Base-by-base conservation (phyloP, 192 early-diverging fungal species). In the Umbelopsis ramanniana region DNA sequence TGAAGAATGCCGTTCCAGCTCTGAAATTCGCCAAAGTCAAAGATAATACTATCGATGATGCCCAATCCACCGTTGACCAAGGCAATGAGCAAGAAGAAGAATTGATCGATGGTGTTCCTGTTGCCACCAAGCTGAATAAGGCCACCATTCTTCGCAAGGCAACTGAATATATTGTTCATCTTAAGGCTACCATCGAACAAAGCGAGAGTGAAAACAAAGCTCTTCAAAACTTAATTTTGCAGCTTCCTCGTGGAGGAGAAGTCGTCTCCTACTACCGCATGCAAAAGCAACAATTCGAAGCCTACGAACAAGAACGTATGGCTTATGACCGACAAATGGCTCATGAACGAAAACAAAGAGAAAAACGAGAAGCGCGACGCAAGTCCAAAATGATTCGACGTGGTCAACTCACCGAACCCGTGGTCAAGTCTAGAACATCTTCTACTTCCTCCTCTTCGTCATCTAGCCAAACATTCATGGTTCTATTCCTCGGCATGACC, bases 131-230 rank as follows among this genome's bases (percentile, higher is more conserved):
- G 57, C 83, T 93, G 35, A 95, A 97, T 85, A 97, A 97, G 79
- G 95, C 94, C 3, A 96, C 94, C 0, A 91, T 97, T 53, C 70
- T 97, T 75, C 82, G 89, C 35, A 95, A 95, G 70, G 89, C 93
- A 0, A 94, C 94, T 0, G 94, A 97, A 79, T 96, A 97, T 79
- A 96, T 97, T 46, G 74, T 72, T 45, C 78, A 83, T 24, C 74
- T 88, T 6, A 84, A 82, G 45, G 83, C 78, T 33, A 81, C 72
- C 15, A 80, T 82, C 50, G 45, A 72, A 26, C 60, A 74, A 45
- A 40, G 83, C 11, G 81, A 84, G 54, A 60, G 57, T 9, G 86
- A 88, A 48, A 85, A 85, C 47, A 69, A 67, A 4, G 52, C 73
- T 12, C 69, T 85, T 22, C 69, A 73, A 48, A 75, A 72, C 45